phyloP scores from a whole-genome alignment of 352 stramenopile species.

The Pythium monospermum region DNA sequence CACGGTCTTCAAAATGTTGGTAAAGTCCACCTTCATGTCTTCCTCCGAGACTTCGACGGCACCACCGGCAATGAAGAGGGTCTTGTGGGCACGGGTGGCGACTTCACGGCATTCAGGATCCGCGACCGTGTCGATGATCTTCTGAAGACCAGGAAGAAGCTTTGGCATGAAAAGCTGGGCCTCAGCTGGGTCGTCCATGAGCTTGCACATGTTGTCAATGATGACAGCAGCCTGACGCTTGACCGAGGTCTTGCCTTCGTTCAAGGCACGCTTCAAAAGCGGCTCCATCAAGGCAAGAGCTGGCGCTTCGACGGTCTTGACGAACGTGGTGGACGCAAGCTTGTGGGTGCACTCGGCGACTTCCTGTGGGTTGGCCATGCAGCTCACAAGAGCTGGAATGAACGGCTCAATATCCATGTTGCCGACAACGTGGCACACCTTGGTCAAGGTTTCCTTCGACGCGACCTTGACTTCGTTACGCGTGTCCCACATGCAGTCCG shows the following conservation, averaged over 20 bases:
- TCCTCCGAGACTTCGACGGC: constrained; percentile 42
- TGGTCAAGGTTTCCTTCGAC: constrained; percentile 62
- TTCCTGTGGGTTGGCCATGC: constrained; percentile 89
- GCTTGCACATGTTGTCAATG: constrained; percentile 92
- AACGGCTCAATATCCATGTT: constrained; percentile 90
- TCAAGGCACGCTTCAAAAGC: constrained; percentile 86
- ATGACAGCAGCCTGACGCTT: constrained; percentile 90
- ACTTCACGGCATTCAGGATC: constrained; percentile 88
- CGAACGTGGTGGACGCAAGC: constrained; percentile 90
- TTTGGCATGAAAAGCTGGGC: constrained; percentile 91
- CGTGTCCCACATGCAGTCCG: constrained; percentile 91
- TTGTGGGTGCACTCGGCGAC: constrained; percentile 89
- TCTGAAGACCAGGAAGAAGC: constrained; percentile 90
- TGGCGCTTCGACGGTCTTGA: constrained; percentile 87
- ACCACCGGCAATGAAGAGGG: constrained; percentile 56
- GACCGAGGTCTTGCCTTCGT: constrained; percentile 87
- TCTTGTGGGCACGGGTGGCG: constrained; percentile 47
- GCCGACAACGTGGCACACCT: constrained; percentile 84
- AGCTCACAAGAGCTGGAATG: constrained; percentile 86
- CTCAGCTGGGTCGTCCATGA: constrained; percentile 82
- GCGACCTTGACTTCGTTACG: constrained; percentile 90
- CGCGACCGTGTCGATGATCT: constrained; percentile 87
- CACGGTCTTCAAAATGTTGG: constrained; percentile 39
- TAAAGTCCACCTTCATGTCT: constrained; percentile 48
- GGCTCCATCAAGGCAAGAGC: constrained; percentile 90